Conservation (phyloP, 305 asterid genomes). For the Fraxinus paxiana region DNA sequence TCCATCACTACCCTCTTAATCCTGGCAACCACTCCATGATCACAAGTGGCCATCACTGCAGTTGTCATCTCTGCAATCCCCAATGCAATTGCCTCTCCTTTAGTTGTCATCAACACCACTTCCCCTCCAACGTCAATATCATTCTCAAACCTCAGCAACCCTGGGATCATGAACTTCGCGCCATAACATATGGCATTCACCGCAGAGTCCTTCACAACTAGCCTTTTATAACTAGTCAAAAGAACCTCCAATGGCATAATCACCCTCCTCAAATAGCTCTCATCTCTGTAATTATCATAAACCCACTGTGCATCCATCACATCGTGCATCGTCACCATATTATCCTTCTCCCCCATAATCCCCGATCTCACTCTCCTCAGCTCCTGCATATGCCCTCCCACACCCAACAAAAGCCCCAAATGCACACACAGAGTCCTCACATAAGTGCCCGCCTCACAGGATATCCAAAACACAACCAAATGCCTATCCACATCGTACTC, state of each 20-base stretch:
- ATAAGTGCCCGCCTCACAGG: conserved; percentile 96
- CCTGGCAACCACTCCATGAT: conserved; percentile 92
- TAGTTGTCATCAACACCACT: conserved; percentile 87
- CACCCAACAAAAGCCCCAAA: conserved; percentile 89
- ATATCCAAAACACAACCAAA: conserved; percentile 92
- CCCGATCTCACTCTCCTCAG: conserved; percentile 88
- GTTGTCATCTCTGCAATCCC: conserved; percentile 98
- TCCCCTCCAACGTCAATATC: conserved; percentile 87
- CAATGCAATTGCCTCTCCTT: conserved; percentile 89
- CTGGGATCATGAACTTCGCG: conserved; percentile 95
- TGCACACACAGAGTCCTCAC: conserved; percentile 95
- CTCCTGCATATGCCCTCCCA: conserved; percentile 96
- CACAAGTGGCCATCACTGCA: conserved; percentile 93
- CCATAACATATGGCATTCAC: conserved; percentile 95
- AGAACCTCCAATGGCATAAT: conserved; percentile 89
- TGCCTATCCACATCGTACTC: conserved; percentile 79
- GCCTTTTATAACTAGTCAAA: conserved; percentile 85
- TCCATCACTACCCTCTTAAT: conserved; percentile 99
- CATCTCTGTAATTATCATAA: conserved; percentile 76
- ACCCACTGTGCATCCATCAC: conserved; percentile 95
- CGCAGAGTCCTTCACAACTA: conserved; percentile 88
- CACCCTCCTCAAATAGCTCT: conserved; percentile 81
- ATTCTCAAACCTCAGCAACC: conserved; percentile 89
- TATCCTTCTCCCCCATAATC: conserved; percentile 88
- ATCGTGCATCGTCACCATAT: conserved; percentile 96